Evolutionary conservation across 2,329 filamentous ascomycete genomes (phyloP), one percentile per base, ranked within the genome.

Genomic region (Sarocladium kiliense): DNA sequence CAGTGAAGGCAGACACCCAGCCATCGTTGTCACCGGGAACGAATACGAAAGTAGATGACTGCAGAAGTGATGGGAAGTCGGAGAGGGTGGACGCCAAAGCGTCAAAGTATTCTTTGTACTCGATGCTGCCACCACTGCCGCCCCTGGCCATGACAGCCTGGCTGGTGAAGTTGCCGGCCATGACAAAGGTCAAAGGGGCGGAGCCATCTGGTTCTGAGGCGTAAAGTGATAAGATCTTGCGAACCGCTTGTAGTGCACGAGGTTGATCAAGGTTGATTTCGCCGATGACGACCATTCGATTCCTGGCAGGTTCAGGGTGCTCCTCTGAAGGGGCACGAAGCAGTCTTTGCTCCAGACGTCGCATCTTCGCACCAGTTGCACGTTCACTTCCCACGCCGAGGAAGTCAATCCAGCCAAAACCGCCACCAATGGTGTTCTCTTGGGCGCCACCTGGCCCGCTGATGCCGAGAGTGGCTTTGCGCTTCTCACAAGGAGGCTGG

Each of bases 401-500:
- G 66, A 97, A 99, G 69, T 97, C 94, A 54, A 96, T 91, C 92
- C 94, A 99, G 42, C 94, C 94, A 66, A 97, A 97, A 1, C 89
- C 90, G 56, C 89, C 89, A 26, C 86, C 87, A 41, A 88, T 83
- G 37, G 82, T 85, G 58, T 82, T 77, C 57, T 82, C 80, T 19
- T 75, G 72, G 11, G 54, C 41, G n/a, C 78, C 77, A 21, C 85
- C 81, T 2, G 74, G 77, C 16, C 77, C 80, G 55, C 78, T 82
- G 51, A 88, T 82, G 10, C 92, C 92, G 3, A 97, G 76, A 0
- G 91, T 94, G 12, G 84, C 81, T 51, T 86, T 85, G 37, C 94
- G 82, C 65, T 88, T 86, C 73, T 99, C 94, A 61, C 90, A 93
- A 0, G 93, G 92, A 3, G 95, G 94, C 53, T 94, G 91, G 9